These are phyloP conservation scores for Sclerotinia sclerotiorum DNA, from an alignment of 2,329 filamentous ascomycete genomes.

Conservation along the genomic window DNA sequence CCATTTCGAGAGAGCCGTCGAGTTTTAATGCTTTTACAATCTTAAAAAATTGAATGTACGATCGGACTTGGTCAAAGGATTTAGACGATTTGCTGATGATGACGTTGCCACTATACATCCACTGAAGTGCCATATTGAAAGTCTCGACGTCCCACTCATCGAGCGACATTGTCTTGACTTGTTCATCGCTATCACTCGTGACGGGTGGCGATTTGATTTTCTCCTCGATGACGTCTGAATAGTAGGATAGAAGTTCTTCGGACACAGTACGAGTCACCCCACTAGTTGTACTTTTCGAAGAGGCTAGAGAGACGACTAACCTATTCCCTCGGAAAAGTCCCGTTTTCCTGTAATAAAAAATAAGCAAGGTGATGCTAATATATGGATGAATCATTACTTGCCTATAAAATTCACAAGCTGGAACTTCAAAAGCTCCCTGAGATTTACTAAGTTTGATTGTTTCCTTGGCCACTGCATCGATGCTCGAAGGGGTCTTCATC, in stretches of 20 bases:
- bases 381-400: neutral
- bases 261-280: neutral
- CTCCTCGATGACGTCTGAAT: neutral
- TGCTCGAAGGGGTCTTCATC: neutral
- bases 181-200: no score
- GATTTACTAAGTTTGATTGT: neutral
- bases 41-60: neutral
- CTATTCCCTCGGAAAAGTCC: neutral
- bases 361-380: neutral
- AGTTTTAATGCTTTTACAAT: neutral
- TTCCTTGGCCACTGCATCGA: neutral
- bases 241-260: neutral
- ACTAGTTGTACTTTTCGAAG: neutral
- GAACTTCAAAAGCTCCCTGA: neutral
- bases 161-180: neutral
- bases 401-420: neutral
- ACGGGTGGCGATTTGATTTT: neutral
- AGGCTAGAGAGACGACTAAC: neutral
- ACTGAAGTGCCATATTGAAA: conserved; percentile 19
- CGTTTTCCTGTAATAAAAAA: neutral
- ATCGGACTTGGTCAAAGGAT: neutral
- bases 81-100: neutral
- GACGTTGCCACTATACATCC: conserved; percentile 18
- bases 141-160: neutral
- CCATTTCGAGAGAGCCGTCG: neutral